Base-by-base conservation (phyloP, 345 rosid genomes). In the Gossypium raimondii region DNA sequence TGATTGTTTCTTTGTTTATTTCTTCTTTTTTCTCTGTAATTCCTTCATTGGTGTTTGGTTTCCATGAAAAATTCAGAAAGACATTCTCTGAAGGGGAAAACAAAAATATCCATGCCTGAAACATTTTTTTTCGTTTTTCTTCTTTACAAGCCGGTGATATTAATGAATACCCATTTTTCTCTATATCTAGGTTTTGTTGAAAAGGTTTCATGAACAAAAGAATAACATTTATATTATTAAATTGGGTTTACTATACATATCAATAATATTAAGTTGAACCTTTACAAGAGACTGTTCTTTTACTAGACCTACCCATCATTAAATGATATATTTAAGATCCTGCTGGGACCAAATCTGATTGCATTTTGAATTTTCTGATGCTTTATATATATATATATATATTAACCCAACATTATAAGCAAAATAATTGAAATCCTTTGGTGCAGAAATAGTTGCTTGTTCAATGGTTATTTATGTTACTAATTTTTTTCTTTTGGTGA, bases 341-440 rank as follows among this genome's bases (percentile, higher is more conserved):
- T 60, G 48, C 14, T 45, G 53, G 75, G 79, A 25, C 70, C 70
- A 43, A 69, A 24, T 57, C 43, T 67, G 79, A 67, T 43, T 60
- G 11, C 45, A 50, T 65, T 72, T 74, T 74, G 69, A 50, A 24
- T 60, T 74, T 74, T 67, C 10, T 67, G 56, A 50, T 67, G 70
- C 17, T 41, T 11, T 20, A 11, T 41, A 10, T 38, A 41, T 56
- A 56, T 27, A 24, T 24, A n/a, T 18, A 56, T 56, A 17, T 52
- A 52, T 43, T 20, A 44, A 17, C 22, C 43, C 58, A 29, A 3
- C 63, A 38, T 71, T 73, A 9, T 14, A 59, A 29, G 27, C 25
- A 68, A 52, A 43, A 66, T 67, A 47, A 50, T 58, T 56, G 60
- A 44, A 61, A 34, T 79, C 70, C 52, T 44, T 78, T 75, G 67